Base-by-base conservation (phyloP, 2,329 filamentous ascomycete species). In the Cercospora sojina region DNA sequence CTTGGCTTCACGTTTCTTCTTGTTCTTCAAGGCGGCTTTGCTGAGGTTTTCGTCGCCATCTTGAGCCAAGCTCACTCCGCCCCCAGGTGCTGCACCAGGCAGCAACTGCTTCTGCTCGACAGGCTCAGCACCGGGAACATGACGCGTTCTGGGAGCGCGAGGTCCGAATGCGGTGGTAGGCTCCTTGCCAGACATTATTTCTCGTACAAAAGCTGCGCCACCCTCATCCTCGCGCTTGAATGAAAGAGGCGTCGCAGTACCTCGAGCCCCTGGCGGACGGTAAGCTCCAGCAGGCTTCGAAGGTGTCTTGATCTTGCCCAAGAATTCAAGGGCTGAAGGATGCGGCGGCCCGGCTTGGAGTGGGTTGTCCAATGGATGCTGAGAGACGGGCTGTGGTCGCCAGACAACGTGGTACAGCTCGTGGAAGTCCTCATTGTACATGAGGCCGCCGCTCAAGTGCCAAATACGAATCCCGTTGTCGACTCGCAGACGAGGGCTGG, bases 201-300 rank as follows among this genome's bases (percentile, higher is more conserved):
- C 94, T 79, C 91, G 89, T 66, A 92, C 83, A 76, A 93, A 96
- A 6, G 94, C 93, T 8, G 91, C 91, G 62, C 95, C 95, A 61
- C 95, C 95, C 80, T 99, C 92, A 71, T 99, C 95, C 79, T 99
- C 95, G 65, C 95, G 92, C 85, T 96, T 96, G 84, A 98, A 99
- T 73, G 95, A 91, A 69, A 98, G 84, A 9, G 95, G 95, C 0
- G 95, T 98, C 62, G 88, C 86, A 69, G 91, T 88, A 61, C 95
- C 95, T 72, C 95, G 91, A 29, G 95, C 95, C 71, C 95, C 95
- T 2, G 95, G 95, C 43, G 95, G 95, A 56, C 95, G 90, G 79
- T 99, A 99, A 3, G 95, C 95, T 72, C 95, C 95, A n/a, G 92
- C 93, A 53, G 95, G 93, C 83, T 99, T 99, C 68, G 92, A 95